These are phyloP conservation scores for Porcisia deanei DNA, from an alignment of 208 protist species.

Conservation along the genomic window DNA sequence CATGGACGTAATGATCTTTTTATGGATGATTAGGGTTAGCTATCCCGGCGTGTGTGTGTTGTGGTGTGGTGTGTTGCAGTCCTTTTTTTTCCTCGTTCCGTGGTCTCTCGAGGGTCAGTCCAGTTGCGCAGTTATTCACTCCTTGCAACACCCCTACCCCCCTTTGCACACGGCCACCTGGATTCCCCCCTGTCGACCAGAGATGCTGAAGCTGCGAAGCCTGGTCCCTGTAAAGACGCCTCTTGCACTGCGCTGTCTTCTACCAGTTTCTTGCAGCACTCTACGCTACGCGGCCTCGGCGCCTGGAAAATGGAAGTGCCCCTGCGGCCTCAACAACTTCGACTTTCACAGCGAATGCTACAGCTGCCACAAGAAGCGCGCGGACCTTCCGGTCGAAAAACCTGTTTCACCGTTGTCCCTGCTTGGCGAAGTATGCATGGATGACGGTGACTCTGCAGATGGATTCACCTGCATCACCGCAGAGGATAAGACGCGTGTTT, in stretches of 20 bases:
- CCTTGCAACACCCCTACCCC: not conserved
- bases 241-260: not conserved
- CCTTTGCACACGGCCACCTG: not conserved
- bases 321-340: slow-evolving; percentile 77
- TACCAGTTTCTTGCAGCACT: not conserved
- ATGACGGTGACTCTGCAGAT: not conserved
- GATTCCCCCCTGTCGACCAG: not conserved
- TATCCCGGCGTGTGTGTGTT: not conserved
- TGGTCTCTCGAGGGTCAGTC: not conserved
- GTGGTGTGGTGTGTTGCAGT: no score
- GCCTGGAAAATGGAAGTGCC: slow-evolving; percentile 51
- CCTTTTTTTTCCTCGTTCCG: not conserved
- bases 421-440: not conserved
- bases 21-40: not conserved
- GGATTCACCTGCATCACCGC: not conserved
- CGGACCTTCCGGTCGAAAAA: not conserved
- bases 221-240: not conserved
- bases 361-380: slow-evolving; percentile 44
- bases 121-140: not conserved
- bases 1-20: no score
- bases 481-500: not conserved
- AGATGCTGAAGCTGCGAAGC: slow-evolving; percentile 2
- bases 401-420: slow-evolving; percentile 8
- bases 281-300: slow-evolving; percentile 1
- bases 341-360: slow-evolving; percentile 62